Evolutionary conservation across 2,329 filamentous ascomycete genomes (phyloP).

Genomic region (Fusarium annulatum): DNA sequence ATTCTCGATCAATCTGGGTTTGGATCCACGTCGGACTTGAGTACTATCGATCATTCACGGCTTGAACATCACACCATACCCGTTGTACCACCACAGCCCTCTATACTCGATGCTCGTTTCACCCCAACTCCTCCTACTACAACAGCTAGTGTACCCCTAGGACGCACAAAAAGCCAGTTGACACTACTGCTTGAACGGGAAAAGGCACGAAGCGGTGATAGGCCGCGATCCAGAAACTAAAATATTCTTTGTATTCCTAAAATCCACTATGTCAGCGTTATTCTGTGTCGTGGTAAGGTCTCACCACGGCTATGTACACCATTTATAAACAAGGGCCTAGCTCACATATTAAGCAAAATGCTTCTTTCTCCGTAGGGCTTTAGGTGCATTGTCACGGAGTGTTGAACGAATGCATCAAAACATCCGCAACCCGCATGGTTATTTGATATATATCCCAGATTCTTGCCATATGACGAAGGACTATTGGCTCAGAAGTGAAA

Average conservation of each 20-base stretch:
- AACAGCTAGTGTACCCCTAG: slow-evolving; percentile 60
- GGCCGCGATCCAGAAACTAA: slow-evolving; percentile 45
- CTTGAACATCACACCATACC: slow-evolving; percentile 42
- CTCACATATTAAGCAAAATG: slow-evolving; percentile 2
- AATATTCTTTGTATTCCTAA: slow-evolving; percentile 14
- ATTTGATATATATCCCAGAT: neutral
- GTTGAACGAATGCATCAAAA: slow-evolving; percentile 10
- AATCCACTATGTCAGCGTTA: slow-evolving; percentile 7
- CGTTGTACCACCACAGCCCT: slow-evolving; percentile 37
- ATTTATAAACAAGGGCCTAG: neutral
- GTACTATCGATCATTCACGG: slow-evolving; percentile 28
- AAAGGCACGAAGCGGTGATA: slow-evolving; percentile 51
- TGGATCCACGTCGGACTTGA: slow-evolving; percentile 47
- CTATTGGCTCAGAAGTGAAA: neutral
- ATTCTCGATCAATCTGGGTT: slow-evolving; percentile 56
- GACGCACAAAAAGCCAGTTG: slow-evolving; percentile 70
- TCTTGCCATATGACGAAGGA: neutral
- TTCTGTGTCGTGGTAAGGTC: neutral
- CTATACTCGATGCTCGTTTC: slow-evolving; percentile 53
- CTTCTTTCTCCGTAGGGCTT: neutral
- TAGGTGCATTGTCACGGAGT: slow-evolving; percentile 18
- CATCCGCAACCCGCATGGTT: neutral
- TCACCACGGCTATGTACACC: slow-evolving; percentile 9
- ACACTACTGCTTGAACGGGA: slow-evolving; percentile 67
- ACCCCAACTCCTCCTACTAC: slow-evolving; percentile 62